These are phyloP conservation scores for Taphrina wiesneri DNA, from an alignment of 1,139 yeast genomes.

Conservation along the genomic window DNA sequence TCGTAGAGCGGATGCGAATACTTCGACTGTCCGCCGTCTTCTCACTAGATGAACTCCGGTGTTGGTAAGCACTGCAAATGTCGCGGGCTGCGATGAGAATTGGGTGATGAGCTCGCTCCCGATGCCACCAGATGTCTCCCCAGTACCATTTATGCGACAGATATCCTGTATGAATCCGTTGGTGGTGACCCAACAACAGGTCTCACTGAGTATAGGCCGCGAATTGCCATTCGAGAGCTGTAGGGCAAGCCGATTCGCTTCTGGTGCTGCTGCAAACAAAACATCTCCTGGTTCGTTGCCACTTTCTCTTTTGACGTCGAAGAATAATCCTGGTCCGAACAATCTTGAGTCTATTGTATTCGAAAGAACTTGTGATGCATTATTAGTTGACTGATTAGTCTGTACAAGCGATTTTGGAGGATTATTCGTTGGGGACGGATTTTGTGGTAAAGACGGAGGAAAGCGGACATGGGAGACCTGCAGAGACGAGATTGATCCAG, in stretches of 20 bases:
- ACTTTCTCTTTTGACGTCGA: constrained; percentile 49
- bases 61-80: constrained; percentile 78
- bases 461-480: constrained; percentile 46
- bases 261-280: constrained; percentile 75
- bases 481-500: constrained; percentile 36
- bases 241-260: constrained; percentile 68
- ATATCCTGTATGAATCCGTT: constrained; percentile 72
- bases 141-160: constrained; percentile 60
- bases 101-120: constrained; percentile 84
- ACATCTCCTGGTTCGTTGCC: constrained; percentile 48
- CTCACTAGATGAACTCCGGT: constrained; percentile 75
- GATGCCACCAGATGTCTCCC: constrained; percentile 77
- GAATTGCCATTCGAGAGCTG: constrained; percentile 48
- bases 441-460: constrained; percentile 43
- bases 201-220: constrained; percentile 62
- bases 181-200: constrained; percentile 67
- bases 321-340: constrained; percentile 79
- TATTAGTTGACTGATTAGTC: not conserved
- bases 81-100: constrained; percentile 57
- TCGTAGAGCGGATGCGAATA: constrained; percentile 35
- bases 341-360: constrained; percentile 48
- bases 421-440: constrained; percentile 7
- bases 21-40: constrained; percentile 75
- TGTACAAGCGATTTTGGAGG: constrained; percentile 1
- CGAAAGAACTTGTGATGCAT: constrained; percentile 11